Evolutionary conservation across 768 basidiomycete species (phyloP).

Genomic region (Trametes maxima): DNA sequence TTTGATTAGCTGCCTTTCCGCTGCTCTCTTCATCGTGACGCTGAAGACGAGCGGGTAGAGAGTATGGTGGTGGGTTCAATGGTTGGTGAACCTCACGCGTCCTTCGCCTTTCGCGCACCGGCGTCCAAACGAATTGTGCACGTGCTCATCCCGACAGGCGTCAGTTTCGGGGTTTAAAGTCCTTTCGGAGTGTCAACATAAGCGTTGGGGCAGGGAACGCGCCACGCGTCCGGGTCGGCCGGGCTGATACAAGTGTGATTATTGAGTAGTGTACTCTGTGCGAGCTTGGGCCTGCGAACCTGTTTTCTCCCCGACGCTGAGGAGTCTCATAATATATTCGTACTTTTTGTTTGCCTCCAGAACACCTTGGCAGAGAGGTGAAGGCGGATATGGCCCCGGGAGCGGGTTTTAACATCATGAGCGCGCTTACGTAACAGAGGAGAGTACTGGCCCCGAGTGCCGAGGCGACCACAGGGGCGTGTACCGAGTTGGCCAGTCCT

Average conservation of each 20-base stretch:
- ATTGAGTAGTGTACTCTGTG: too few relatives aligned
- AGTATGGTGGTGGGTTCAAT: neutral
- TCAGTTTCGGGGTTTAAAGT: neutral
- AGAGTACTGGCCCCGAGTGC: constrained; percentile 1
- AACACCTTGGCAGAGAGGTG: too few relatives aligned
- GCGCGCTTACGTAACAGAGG: constrained; percentile 1
- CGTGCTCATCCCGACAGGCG: neutral
- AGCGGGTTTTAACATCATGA: neutral
- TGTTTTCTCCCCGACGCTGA: too few relatives aligned
- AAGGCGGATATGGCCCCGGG: neutral
- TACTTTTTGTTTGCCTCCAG: too few relatives aligned
- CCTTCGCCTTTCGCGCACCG: constrained; percentile 10
- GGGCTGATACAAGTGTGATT: too few relatives aligned
- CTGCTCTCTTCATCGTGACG: constrained; percentile 67
- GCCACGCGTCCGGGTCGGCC: too few relatives aligned
- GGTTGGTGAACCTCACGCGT: constrained; percentile 3
- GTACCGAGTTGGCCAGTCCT: neutral
- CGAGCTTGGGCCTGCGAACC: too few relatives aligned
- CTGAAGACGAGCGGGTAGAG: neutral
- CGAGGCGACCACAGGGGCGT: constrained; percentile 2
- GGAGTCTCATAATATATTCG: too few relatives aligned
- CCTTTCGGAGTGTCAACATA: neutral
- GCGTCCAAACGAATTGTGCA: neutral
- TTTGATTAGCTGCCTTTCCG: constrained; percentile 70
- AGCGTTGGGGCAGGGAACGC: too few relatives aligned